Evolutionary conservation across 2,329 filamentous ascomycete genomes (phyloP), one percentile per base, ranked within the genome.

Genomic region (Alternaria alternata): DNA sequence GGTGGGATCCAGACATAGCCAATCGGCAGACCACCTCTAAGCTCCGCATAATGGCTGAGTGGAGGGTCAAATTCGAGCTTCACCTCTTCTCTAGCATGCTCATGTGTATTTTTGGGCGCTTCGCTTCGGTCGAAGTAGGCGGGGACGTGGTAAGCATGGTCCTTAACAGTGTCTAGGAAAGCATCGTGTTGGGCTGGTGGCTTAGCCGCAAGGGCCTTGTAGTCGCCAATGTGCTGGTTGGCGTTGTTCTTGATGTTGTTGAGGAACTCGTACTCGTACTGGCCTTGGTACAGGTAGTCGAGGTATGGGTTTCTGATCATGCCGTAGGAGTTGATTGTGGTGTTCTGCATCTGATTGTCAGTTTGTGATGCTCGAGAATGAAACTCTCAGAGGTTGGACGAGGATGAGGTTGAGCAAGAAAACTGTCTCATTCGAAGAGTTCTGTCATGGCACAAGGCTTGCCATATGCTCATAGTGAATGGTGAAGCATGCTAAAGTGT

Each of bases 11-110:
- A 56, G 26, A 56, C 20, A 24, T 56, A 56, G 18, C 54, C 54
- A 20, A 56, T 43, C 20, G 54, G 44, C 18, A 51, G 20, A 18
- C 44, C 44, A 7, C 26, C 54, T 34, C 54, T 51, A 12, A 56
- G 54, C 6, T 56, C 54, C 18, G 54, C 44, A 18, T 56, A 56
- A 22, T 56, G 44, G 3, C 16, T 18, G 28, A 56, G 54, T 7
- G 54, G 54, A 20, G 54, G 44, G 28, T 56, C 46, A 28, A 56
- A 56, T 46, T 56, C 44, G 54, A 56, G 54, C 16, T 51, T 43
- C 14, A 36, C 28, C 36, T 51, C 54, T 18, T 49, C 26, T 42
- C 24, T 16, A 2, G 20, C 20, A 7, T 42, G 39, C 20, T 16
- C 5, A 14, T 42, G 8, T 24, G 36, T 34, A 2, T 42, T 38